phyloP scores from a whole-genome alignment of 202 grass and related monocot species.

The Hordeum pubiflorum region DNA sequence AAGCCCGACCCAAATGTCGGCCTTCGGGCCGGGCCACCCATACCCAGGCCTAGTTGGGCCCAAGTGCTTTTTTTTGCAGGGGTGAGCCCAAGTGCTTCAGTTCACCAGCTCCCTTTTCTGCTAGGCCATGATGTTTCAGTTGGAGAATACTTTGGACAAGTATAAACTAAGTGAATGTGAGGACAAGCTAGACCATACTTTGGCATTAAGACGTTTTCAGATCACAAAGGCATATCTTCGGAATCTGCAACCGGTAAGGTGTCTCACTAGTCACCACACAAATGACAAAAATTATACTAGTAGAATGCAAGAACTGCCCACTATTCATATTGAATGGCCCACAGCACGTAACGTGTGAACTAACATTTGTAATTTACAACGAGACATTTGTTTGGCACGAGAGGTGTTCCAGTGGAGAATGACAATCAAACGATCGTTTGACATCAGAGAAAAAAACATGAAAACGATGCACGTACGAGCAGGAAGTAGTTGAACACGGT shows the following conservation, averaged over 20 bases:
- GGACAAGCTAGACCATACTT: background rate
- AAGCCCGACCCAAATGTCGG: too few relatives aligned
- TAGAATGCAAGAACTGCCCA: background rate
- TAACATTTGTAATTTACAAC: constrained; percentile 4
- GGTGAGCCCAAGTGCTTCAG: background rate
- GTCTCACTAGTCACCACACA: background rate
- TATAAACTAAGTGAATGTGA: background rate
- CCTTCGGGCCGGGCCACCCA: too few relatives aligned
- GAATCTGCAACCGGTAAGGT: background rate
- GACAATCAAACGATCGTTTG: background rate
- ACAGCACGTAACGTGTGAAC: background rate
- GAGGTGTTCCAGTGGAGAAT: background rate
- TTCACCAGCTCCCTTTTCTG: background rate
- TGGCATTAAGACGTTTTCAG: background rate
- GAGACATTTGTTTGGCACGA: background rate
- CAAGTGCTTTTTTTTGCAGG: too few relatives aligned
- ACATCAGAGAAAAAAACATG: background rate
- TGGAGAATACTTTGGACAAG: background rate
- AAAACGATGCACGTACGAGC: background rate
- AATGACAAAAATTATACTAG: background rate
- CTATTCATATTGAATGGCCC: background rate
- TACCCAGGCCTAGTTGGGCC: too few relatives aligned
- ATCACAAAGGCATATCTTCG: background rate
- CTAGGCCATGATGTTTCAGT: background rate
- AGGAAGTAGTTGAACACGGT: background rate